Evolutionary conservation across 768 basidiomycete genomes (phyloP).

Genomic region (Suillus subaureus): DNA sequence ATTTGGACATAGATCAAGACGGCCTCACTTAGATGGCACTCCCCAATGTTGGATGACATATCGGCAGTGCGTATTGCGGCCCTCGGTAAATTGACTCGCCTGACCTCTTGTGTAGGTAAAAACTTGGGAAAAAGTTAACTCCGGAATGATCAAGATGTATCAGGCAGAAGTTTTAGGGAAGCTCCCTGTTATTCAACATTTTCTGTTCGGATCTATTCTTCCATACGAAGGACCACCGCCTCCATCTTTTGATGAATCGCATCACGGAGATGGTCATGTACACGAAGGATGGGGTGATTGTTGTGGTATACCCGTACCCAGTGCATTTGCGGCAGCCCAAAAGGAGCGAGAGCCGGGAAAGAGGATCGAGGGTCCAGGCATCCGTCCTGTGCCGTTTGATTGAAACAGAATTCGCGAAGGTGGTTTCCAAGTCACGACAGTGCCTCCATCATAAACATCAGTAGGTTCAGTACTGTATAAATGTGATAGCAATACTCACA

Average conservation of each 20-base stretch:
- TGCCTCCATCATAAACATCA: background rate
- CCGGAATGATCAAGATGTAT: constrained; percentile 99
- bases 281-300: constrained; percentile 85
- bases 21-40: constrained; percentile 95
- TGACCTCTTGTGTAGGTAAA: constrained; percentile 52
- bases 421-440: background rate
- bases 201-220: constrained; percentile 86
- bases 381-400: constrained; percentile 82
- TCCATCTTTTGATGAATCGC: constrained; percentile 29
- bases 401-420: constrained; percentile 31
- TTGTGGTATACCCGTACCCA: constrained; percentile 88
- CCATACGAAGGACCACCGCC: constrained; percentile 63
- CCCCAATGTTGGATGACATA: constrained; percentile 98
- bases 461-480: background rate
- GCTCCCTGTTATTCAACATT: constrained; percentile 95
- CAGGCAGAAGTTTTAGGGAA: constrained; percentile 92
- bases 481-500: background rate
- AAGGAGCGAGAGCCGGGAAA: constrained; percentile 38
- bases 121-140: constrained; percentile 96
- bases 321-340: constrained; percentile 74
- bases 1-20: constrained; percentile 75
- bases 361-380: constrained; percentile 58
- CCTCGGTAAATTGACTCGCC: constrained; percentile 2
- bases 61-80: constrained; percentile 57
- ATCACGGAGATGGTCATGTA: constrained; percentile 17